Evolutionary conservation across 768 basidiomycete genomes (phyloP), one percentile per base, ranked within the genome.

Genomic region (Pleurotus citrinopileatus): DNA sequence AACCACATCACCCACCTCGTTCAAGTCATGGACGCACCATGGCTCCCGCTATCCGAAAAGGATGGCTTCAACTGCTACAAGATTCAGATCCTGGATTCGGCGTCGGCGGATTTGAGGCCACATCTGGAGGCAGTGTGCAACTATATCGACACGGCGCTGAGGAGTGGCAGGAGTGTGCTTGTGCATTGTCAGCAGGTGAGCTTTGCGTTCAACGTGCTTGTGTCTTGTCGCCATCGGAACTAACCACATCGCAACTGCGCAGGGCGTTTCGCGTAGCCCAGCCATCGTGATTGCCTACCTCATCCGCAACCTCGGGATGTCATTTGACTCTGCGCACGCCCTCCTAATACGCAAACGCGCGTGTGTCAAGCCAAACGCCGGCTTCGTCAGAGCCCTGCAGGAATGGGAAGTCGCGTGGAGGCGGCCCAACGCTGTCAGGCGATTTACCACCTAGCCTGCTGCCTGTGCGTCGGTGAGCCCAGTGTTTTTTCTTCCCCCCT

Each of bases 111-210:
- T 63, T 68, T 91, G 51, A 75, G 73, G 36, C 83, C 86, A 0
- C 82, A 90, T 58, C 75, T 91, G 22, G 86, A 89, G 64, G 77
- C 73, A 3, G 86, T 81, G 17, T 89, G 87, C 54, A 73, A 76
- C 42, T 78, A 83, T 65, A 91, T 91, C 55, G 82, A 87, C 58
- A 70, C 70, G 26, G 79, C 82, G 15, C 73, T 91, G n/a, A 62
- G 70, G 2, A 70, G 72, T 17, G 88, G 89, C 2, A 67, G 78
- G 56, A 87, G 81, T 55, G 83, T 91, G 8, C 76, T 91, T 54
- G 88, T 91, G 1, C 89, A 91, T 64, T 91, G 89, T 60, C 88
- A 91, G 58, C 89, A 91, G 85, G 88, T 89, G 55, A n/a, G n/a
- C n/a, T n/a, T n/a, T 60, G 79, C 63, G 8, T 20, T 34, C 27